Base-by-base conservation (phyloP, 208 protist genomes). In the Leishmania guyanensis region DNA sequence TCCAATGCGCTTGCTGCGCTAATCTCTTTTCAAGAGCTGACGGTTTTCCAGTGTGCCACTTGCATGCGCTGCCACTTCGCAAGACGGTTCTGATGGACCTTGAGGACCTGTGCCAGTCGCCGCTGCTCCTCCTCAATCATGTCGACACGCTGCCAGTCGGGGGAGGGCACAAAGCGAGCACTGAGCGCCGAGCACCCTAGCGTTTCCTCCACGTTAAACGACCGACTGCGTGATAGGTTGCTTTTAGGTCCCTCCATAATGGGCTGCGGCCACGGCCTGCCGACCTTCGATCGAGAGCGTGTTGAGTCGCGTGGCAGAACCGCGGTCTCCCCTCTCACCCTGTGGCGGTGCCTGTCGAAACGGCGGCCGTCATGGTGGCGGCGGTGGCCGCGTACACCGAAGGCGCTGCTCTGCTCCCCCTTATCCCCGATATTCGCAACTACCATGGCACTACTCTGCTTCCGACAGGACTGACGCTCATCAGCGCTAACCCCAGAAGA, bases 181-280 rank as follows among this genome's bases (percentile, higher is more conserved):
- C 36, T 33, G n/a, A 26, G 22, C 43, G 12, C 10, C 5, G 69
- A 74, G 43, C 16, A 74, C 5, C 69, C 43, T 9, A 74, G 69
- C 69, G 48, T 74, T 12, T 9, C 12, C 46, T 56, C 69, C 46
- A 74, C 48, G 48, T 74, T 56, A 20, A 74, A 56, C 5, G 69
- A 26, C 0, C 22, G 69, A 33, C 46, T 74, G 43, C 46, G 43
- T 0, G 69, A 54, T 6, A 56, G 48, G 20, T 56, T 36, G 43
- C 69, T 56, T 39, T 74, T 74, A 10, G 69, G 69, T 39, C 69
- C 69, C 12, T 74, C 46, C 69, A 74, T 56, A 8, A 48, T 53
- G 20, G 69, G 69, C 12, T 74, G 69, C 26, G 48, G 69, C 69
- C 69, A 74, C 48, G 54, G 69, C 48, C 46, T 74, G 46, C 69